phyloP scores from a whole-genome alignment of 75 land plant genomes.

The Larix kaempferi region DNA sequence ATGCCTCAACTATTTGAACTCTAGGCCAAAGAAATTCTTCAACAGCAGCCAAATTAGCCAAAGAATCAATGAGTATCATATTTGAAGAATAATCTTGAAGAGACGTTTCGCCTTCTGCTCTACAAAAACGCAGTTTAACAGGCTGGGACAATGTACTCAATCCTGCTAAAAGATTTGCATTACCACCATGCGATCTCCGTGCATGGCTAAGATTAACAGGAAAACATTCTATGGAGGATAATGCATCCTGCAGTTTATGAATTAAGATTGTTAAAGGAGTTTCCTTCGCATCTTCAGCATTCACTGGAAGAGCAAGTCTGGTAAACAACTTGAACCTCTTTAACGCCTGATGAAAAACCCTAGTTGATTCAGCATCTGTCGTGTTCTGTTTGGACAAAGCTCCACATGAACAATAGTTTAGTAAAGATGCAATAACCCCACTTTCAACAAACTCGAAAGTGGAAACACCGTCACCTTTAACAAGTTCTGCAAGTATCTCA shows the following conservation, averaged over 20 bases:
- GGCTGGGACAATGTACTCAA: conserved; percentile 32
- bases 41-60: conserved; percentile 43
- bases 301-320: conserved; percentile 13
- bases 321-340: conserved; percentile 45
- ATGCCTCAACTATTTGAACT: conserved; percentile 18
- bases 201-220: conserved; percentile 46
- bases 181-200: conserved; percentile 19
- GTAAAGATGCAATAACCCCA: conserved; percentile 58
- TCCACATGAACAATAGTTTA: conserved; percentile 47
- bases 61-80: conserved; percentile 42
- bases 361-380: neutral
- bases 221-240: conserved; percentile 62
- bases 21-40: conserved; percentile 60
- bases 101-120: conserved; percentile 35
- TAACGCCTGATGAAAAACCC: conserved; percentile 8
- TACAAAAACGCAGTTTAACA: conserved; percentile 52
- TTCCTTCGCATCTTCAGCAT: conserved; percentile 12
- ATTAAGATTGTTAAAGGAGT: conserved; percentile 37
- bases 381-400: conserved; percentile 9
- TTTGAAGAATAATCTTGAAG: conserved; percentile 35
- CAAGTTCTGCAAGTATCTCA: conserved; percentile 40
- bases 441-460: conserved; percentile 82
- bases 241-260: conserved; percentile 56
- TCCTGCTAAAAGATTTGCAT: conserved; percentile 39
- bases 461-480: conserved; percentile 48